Evolutionary conservation across 257 asterid genomes (phyloP).

Genomic region (Fraxinus excelsior): DNA sequence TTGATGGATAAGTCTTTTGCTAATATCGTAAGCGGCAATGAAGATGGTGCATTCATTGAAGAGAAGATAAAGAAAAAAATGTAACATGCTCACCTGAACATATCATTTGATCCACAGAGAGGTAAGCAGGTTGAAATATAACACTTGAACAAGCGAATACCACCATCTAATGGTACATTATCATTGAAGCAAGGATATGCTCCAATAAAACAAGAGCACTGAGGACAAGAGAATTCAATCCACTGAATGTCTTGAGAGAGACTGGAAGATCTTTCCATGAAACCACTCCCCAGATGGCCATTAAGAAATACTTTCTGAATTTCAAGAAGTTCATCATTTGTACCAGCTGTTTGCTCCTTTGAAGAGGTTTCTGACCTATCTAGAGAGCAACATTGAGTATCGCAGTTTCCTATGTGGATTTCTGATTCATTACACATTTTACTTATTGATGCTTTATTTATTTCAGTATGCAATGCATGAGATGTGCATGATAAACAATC

Average conservation of each 20-base stretch:
- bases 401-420: conserved; percentile 19
- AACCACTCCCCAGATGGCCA: conserved; percentile 82
- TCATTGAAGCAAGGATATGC: conserved; percentile 78
- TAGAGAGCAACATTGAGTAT: conserved; percentile 41
- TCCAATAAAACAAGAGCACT: conserved; percentile 74
- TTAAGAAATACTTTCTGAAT: conserved; percentile 77
- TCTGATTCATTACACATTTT: conserved; percentile 5
- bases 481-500: conserved; percentile 39
- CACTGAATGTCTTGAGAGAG: conserved; percentile 74
- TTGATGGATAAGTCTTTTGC: background rate
- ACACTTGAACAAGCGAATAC: conserved; percentile 80
- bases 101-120: conserved; percentile 46
- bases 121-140: conserved; percentile 62
- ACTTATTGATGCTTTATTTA: conserved; percentile 25
- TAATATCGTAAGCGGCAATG: background rate
- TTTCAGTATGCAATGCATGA: conserved; percentile 37
- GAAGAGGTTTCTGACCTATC: conserved; percentile 32
- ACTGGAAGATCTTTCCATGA: conserved; percentile 70
- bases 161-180: conserved; percentile 66
- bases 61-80: background rate
- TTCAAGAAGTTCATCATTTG: conserved; percentile 49
- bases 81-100: conserved; percentile 53
- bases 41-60: background rate
- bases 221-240: conserved; percentile 66
- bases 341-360: conserved; percentile 31